Evolutionary conservation across 2,329 filamentous ascomycete species (phyloP).

Genomic region (Chaetomiaceae sp.): DNA sequence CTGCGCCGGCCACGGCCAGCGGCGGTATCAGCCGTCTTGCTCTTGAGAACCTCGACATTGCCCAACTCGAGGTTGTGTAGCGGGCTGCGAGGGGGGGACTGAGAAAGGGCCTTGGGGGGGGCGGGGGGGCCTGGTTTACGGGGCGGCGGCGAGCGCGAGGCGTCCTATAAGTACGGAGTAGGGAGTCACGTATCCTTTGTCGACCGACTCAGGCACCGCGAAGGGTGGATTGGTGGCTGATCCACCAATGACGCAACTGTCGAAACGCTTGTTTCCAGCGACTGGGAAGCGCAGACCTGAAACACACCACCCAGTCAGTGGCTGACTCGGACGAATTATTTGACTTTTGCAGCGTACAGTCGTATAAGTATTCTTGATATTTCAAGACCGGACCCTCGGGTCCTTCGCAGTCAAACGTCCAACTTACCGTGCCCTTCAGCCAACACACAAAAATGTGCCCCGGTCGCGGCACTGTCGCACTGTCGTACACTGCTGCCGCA

Average conservation of each 20-base stretch:
- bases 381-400: too few relatives aligned
- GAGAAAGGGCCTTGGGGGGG: too few relatives aligned
- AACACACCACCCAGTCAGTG: too few relatives aligned
- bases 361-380: too few relatives aligned
- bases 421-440: neutral
- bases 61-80: neutral
- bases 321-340: too few relatives aligned
- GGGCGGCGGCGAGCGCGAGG: neutral
- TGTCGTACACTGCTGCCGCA: too few relatives aligned
- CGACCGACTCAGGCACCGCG: neutral
- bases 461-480: too few relatives aligned
- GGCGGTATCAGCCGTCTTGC: slow-evolving; percentile 41
- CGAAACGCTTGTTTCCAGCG: neutral
- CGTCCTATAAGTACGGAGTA: neutral
- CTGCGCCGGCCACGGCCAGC: slow-evolving; percentile 37
- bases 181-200: neutral
- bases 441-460: neutral
- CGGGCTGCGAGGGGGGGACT: neutral
- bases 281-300: neutral
- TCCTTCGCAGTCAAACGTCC: too few relatives aligned
- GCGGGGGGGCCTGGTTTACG: too few relatives aligned
- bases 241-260: slow-evolving; percentile 22
- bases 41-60: slow-evolving; percentile 29
- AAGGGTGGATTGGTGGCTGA: slow-evolving; percentile 4
- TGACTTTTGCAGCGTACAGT: too few relatives aligned